phyloP scores from a whole-genome alignment of 805 yeast species.

The Teunomyces tritomae region DNA sequence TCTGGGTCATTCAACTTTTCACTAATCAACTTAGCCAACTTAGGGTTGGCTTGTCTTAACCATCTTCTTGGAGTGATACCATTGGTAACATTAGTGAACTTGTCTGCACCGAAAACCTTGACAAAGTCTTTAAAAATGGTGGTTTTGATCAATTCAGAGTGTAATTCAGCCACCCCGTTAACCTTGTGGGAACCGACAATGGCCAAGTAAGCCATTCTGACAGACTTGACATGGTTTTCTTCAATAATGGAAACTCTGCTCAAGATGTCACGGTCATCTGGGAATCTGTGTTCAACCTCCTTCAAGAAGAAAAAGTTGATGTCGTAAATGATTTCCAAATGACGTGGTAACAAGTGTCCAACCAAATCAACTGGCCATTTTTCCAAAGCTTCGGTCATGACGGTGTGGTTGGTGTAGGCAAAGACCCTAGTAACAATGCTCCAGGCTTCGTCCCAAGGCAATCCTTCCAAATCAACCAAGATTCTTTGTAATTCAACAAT shows the following conservation, averaged over 20 bases:
- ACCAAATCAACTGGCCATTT: constrained; percentile 90
- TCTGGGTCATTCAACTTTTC: constrained; percentile 62
- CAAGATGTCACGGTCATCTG: constrained; percentile 65
- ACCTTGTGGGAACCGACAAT: constrained; percentile 90
- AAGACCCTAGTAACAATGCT: constrained; percentile 72
- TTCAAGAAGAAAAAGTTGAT: constrained; percentile 79
- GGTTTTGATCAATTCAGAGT: constrained; percentile 84
- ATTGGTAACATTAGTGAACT: constrained; percentile 88
- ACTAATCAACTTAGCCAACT: constrained; percentile 68
- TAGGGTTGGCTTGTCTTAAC: constrained; percentile 91
- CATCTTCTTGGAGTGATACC: constrained; percentile 97
- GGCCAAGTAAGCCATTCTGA: constrained; percentile 90
- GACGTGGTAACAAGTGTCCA: constrained; percentile 82
- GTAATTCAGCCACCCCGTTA: constrained; percentile 94
- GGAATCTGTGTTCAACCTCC: constrained; percentile 71
- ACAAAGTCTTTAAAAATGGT: constrained; percentile 92
- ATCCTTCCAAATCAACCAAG: constrained; percentile 76
- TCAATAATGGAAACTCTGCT: constrained; percentile 79
- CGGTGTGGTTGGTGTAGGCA: constrained; percentile 94
- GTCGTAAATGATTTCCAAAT: constrained; percentile 84
- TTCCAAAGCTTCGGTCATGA: constrained; percentile 91
- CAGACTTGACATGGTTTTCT: constrained; percentile 75
- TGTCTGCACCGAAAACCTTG: constrained; percentile 72
- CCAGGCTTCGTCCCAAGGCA: constrained; percentile 87
- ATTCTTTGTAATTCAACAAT: constrained; percentile 86